A percentile compares a stretch with the other conserved stretches of the same genome.
phyloP scores from a whole-genome alignment of 331 rosid species.

The Quercus lobata region DNA sequence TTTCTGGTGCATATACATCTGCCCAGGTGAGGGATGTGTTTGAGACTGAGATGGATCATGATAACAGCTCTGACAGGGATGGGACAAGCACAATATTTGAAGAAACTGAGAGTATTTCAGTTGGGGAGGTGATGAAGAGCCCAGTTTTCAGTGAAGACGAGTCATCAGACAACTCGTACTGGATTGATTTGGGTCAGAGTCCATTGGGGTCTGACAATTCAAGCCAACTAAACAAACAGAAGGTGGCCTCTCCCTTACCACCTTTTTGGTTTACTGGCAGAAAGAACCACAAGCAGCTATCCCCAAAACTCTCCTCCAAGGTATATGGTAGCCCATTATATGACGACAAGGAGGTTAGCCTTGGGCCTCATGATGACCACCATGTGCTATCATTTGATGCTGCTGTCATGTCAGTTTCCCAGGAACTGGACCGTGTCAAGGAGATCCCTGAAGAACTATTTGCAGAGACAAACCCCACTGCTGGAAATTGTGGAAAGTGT shows the following conservation, averaged over 20 bases:
- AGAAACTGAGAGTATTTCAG: constrained; percentile 83
- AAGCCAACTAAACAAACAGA: constrained; percentile 54
- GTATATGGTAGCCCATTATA: constrained; percentile 74
- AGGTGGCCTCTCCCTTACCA: constrained; percentile 76
- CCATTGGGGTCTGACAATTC: constrained; percentile 74
- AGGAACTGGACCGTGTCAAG: constrained; percentile 72
- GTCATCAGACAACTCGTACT: constrained; percentile 84
- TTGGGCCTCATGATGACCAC: constrained; percentile 44
- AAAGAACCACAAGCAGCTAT: constrained; percentile 52
- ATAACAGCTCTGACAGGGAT: constrained; percentile 84
- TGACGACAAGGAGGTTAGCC: constrained; percentile 54
- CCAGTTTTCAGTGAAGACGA: constrained; percentile 97
- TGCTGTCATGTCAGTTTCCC: constrained; percentile 80
- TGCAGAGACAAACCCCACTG: constrained; percentile 33
- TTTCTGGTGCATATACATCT: constrained; percentile 88
- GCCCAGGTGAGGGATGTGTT: constrained; percentile 95
- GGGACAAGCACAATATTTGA: constrained; percentile 95
- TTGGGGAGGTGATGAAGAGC: constrained; percentile 97
- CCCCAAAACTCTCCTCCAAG: constrained; percentile 68
- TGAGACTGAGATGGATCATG: constrained; percentile 91
- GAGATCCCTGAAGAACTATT: constrained; percentile 60
- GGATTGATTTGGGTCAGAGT: constrained; percentile 98
- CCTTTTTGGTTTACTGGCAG: constrained; percentile 73
- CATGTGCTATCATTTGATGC: constrained; percentile 85
- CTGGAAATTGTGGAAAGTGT: constrained; percentile 40